Percentiles rank a stretch among this genome's conserved stretches.
Evolutionary conservation across 495 filamentous ascomycete species (phyloP).

Genomic region (Penicillium fimorum): DNA sequence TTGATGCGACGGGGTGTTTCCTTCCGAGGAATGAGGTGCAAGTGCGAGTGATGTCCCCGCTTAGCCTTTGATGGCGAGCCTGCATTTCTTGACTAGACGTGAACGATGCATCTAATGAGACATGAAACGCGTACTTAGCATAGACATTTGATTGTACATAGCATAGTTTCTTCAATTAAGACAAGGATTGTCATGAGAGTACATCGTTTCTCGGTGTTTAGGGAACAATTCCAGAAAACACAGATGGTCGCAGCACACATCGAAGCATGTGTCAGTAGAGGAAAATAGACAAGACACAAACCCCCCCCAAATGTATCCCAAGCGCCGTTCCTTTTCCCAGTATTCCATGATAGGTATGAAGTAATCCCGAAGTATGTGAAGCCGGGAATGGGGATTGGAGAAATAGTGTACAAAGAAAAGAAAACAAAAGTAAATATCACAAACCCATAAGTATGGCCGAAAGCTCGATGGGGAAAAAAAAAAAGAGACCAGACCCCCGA

Average conservation of each 20-base stretch:
- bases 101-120: constrained; percentile 22
- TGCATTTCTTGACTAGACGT: neutral
- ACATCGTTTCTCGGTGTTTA: neutral
- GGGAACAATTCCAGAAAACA: neutral
- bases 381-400: constrained; percentile 7
- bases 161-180: constrained; percentile 5
- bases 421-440: constrained; percentile 12
- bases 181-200: constrained; percentile 1
- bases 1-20: constrained; percentile 41
- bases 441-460: constrained; percentile 6
- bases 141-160: constrained; percentile 16
- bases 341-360: constrained; percentile 9
- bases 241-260: neutral
- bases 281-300: neutral
- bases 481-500: constrained; percentile 6
- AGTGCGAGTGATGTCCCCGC: constrained; percentile 2
- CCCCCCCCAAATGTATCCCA: constrained; percentile 9
- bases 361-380: neutral
- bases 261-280: neutral
- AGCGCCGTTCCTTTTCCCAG: constrained; percentile 16
- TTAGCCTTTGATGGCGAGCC: neutral
- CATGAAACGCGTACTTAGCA: constrained; percentile 24
- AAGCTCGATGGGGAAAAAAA: constrained; percentile 10
- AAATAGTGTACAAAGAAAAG: constrained; percentile 9
- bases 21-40: constrained; percentile 13